Conservation (phyloP, 73 alveolate species). For the Paramecium caudatum region DNA sequence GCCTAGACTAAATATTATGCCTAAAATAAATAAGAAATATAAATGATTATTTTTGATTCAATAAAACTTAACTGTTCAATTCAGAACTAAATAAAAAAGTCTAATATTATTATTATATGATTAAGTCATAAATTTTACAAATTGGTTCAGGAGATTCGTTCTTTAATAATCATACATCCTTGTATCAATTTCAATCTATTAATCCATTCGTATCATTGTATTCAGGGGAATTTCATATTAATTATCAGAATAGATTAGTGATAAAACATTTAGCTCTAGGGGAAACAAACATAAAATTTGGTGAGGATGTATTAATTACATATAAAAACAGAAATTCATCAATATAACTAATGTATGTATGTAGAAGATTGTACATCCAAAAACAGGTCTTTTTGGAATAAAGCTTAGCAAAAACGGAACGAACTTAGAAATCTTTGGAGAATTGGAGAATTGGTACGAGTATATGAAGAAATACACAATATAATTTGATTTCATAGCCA, state of each 20-base stretch:
- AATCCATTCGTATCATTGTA: not conserved
- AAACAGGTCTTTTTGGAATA: not conserved
- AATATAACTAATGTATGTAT: slow-evolving; percentile 1
- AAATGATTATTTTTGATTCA: too few species aligned
- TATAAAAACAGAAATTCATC: not conserved
- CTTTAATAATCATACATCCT: slow-evolving; percentile 23
- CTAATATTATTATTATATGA: too few species aligned
- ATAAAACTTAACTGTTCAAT: too few species aligned
- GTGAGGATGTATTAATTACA: slow-evolving; percentile 13
- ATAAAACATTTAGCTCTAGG: not conserved
- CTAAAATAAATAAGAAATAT: not conserved
- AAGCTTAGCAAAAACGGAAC: not conserved
- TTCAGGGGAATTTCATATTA: not conserved
- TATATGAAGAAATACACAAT: not conserved
- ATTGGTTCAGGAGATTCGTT: slow-evolving; percentile 33
- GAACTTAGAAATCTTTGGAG: not conserved
- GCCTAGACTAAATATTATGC: slow-evolving; percentile 36
- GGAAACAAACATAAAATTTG: not conserved
- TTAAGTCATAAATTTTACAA: not conserved
- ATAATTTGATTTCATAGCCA: not conserved
- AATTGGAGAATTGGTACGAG: not conserved
- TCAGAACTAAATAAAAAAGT: too few species aligned
- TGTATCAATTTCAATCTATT: not conserved
- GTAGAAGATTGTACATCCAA: slow-evolving; percentile 8
- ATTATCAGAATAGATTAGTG: not conserved